Evolutionary conservation across 768 basidiomycete genomes (phyloP), one percentile per base, ranked within the genome.

Genomic region (Sarcodon aspratus): DNA sequence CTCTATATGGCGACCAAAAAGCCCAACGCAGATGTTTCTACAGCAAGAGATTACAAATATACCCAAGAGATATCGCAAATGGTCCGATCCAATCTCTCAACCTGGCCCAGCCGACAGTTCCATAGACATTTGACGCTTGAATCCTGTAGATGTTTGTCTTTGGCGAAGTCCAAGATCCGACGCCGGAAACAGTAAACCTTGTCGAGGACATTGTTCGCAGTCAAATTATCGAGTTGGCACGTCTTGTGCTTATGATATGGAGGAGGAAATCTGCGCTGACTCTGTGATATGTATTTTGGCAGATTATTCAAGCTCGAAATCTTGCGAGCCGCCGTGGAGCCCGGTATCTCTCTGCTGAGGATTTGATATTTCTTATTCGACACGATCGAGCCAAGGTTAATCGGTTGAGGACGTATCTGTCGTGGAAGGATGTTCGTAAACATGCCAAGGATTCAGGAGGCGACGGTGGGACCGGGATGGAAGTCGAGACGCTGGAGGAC

Each of bases 381-480:
- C 85, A 95, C 57, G 94, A 98, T 67, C 71, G 88, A 54, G 87
- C 85, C 7, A 96, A 95, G 63, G 90, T 98, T 53, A 95, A 96
- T 66, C 75, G 94, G 40, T 71, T 98, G 31, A 69, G 91, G 33
- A 95, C 90, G 9, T 98, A 96, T 60, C 75, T 98, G 18, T 90
- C 88, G 0, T 98, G 94, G 94, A 96, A 95, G 59, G 94, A 96
- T 55, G 94, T 97, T 13, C 78, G 94, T 11, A 96, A 95, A 58
- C 88, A 91, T 51, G 91, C 91, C 5, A 95, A 95, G 61, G 90
- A 96, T 58, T 80, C 83, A 18, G 86, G 82, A 37, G 89, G 85
- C 9, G 87, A 85, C 50, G 87, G 79, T 2, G 87, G 79, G 27
- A 86, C 74, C 15, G 86, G 78, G 6, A 84, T 86, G 3, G 89